Conservation (phyloP, 148 eudicot species). For the Talinum fruticosum region DNA sequence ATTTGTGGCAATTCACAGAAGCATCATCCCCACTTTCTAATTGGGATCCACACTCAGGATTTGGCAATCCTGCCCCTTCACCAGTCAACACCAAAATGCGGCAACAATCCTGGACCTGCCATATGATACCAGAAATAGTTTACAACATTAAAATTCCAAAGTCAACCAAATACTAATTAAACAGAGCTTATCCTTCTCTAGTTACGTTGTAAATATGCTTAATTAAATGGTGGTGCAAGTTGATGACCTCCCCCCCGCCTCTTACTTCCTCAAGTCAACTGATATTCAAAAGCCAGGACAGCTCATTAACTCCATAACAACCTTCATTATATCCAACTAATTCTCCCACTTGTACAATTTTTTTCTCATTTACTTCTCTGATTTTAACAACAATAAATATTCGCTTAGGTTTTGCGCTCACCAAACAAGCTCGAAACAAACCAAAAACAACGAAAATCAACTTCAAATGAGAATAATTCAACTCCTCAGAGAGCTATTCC, state of each 20-base stretch:
- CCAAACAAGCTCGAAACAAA: neutral
- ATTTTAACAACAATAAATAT: neutral
- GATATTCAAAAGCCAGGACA: neutral
- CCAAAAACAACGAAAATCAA: neutral
- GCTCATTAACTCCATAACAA: neutral
- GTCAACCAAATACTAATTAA: neutral
- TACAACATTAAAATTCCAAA: neutral
- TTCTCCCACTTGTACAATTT: neutral
- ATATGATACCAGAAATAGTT: neutral
- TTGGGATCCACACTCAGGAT: slow-evolving; percentile 33
- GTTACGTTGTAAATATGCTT: neutral
- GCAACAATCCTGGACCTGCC: slow-evolving; percentile 48
- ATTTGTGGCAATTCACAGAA: slow-evolving; percentile 32
- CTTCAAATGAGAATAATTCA: neutral
- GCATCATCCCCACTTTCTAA: slow-evolving; percentile 34
- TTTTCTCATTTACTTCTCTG: neutral
- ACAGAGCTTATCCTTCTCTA: neutral
- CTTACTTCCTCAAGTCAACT: neutral
- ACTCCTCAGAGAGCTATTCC: neutral
- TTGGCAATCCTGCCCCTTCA: slow-evolving; percentile 20
- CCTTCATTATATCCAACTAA: neutral
- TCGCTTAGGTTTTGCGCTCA: neutral
- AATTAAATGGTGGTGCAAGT: neutral
- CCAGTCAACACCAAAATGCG: slow-evolving; percentile 49
- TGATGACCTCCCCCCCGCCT: neutral